A percentile compares a stretch with the other conserved stretches of the same genome.
phyloP scores from a whole-genome alignment of 768 basidiomycete genomes.

The Tulasnella sp. region DNA sequence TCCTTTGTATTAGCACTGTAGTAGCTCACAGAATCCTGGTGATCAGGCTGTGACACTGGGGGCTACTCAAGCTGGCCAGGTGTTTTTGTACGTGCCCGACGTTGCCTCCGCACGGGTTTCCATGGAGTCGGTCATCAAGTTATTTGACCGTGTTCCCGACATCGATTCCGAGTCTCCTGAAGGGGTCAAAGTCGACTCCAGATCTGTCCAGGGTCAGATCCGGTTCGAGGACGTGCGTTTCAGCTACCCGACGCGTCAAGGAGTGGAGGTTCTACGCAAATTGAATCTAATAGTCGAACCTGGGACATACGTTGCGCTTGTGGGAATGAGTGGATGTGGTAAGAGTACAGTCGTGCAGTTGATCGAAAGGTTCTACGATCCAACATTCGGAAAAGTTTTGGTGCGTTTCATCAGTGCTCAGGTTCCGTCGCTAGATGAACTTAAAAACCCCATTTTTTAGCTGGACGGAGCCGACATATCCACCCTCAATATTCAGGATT shows the following conservation, averaged over 20 bases:
- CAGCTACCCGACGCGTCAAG: constrained; percentile 46
- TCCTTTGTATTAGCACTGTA: constrained; percentile 23
- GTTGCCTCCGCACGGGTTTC: constrained; percentile 47
- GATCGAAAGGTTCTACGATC: constrained; percentile 42
- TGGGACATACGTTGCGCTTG: constrained; percentile 41
- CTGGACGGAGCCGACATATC: constrained; percentile 76
- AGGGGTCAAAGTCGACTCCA: constrained; percentile 46
- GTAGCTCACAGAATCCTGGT: constrained; percentile 47
- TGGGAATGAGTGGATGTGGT: constrained; percentile 39
- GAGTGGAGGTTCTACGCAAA: constrained; percentile 43
- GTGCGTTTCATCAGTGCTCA: constrained; percentile 13
- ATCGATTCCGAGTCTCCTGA: constrained; percentile 46
- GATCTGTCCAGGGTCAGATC: constrained; percentile 45
- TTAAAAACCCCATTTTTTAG: constrained; percentile 43
- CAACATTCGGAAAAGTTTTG: constrained; percentile 37
- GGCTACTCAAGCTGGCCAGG: constrained; percentile 59
- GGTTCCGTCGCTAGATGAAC: neutral
- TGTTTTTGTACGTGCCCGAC: constrained; percentile 48
- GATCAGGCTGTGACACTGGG: constrained; percentile 61
- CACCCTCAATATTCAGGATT: constrained; percentile 80
- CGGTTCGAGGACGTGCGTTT: constrained; percentile 46
- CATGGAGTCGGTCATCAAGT: constrained; percentile 44
- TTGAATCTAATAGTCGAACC: constrained; percentile 38
- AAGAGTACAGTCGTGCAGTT: constrained; percentile 41
- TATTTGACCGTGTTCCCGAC: constrained; percentile 45